Percentiles rank a stretch among this genome's conserved stretches.
These are phyloP conservation scores for Pyricularia sp. DNA, from an alignment of 2,329 filamentous ascomycete species.

Conservation along the genomic window DNA sequence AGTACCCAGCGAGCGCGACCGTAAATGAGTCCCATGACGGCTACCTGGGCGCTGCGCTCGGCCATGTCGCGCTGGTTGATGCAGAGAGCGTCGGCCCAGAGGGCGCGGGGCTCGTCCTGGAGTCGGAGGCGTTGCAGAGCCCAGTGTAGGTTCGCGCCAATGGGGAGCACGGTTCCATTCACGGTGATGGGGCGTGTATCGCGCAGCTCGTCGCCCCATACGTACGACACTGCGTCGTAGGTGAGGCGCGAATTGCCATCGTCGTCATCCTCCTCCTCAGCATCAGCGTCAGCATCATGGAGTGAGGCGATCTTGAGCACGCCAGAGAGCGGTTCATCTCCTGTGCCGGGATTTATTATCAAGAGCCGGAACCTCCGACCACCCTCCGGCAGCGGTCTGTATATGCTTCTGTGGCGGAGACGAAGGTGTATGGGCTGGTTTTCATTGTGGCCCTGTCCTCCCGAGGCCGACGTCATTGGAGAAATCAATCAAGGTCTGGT, in stretches of 20 bases:
- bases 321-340: not conserved
- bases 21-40: not conserved
- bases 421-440: not conserved
- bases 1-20: not conserved
- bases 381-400: not conserved
- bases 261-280: not conserved
- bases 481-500: not conserved
- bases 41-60: not conserved
- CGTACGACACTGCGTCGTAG: not conserved
- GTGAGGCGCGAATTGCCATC: not conserved
- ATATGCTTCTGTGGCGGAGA: not conserved
- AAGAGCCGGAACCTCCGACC: not conserved
- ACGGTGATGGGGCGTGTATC: not conserved
- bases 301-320: not conserved
- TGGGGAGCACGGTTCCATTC: not conserved
- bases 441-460: not conserved
- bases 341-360: not conserved
- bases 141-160: not conserved
- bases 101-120: not conserved
- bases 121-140: not conserved
- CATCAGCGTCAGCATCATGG: not conserved
- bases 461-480: not conserved
- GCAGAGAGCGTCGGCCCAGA: slow-evolving; percentile 6
- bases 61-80: slow-evolving; percentile 5
- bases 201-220: not conserved